Percentiles rank a stretch among this genome's conserved stretches.
phyloP scores from a whole-genome alignment of 31 red algal genomes.

The Odonthalia washingtoniensis region DNA sequence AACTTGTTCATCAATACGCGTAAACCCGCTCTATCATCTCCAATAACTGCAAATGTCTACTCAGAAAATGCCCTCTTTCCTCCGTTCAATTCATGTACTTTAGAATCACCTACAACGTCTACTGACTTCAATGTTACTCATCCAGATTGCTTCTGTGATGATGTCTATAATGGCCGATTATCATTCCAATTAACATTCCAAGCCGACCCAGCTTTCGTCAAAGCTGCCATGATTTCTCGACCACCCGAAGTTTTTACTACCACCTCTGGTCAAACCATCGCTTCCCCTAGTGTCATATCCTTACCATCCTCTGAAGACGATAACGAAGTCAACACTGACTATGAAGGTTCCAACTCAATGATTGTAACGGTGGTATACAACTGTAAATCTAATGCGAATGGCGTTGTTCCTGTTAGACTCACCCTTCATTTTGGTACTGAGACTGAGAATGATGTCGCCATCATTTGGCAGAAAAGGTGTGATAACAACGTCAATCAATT shows the following conservation, averaged over 20 bases:
- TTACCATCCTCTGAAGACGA: too few species aligned
- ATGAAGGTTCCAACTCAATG: background rate
- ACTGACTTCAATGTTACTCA: background rate
- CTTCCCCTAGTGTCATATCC: background rate
- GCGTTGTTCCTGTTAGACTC: conserved; percentile 33
- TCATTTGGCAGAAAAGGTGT: conserved; percentile 67
- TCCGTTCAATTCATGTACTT: conserved; percentile 67
- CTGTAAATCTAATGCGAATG: conserved; percentile 48
- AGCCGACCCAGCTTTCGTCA: conserved; percentile 9
- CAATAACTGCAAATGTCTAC: conserved; percentile 48
- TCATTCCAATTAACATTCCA: conserved; percentile 61
- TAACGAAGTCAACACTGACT: background rate
- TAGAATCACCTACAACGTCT: background rate
- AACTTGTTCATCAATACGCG: conserved; percentile 49
- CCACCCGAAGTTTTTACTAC: conserved; percentile 6
- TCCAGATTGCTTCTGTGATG: conserved; percentile 61
- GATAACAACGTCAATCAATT: conserved; percentile 42
- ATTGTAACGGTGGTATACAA: conserved; percentile 41
- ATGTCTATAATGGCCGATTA: conserved; percentile 71
- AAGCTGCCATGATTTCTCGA: conserved; percentile 37
- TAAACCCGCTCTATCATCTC: conserved; percentile 60
- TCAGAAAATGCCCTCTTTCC: conserved; percentile 45
- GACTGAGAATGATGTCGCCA: background rate
- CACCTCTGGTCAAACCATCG: background rate
- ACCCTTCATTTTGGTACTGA: conserved; percentile 40